Base-by-base conservation (phyloP, 2,329 filamentous ascomycete genomes). In the Xylariaceae sp. region DNA sequence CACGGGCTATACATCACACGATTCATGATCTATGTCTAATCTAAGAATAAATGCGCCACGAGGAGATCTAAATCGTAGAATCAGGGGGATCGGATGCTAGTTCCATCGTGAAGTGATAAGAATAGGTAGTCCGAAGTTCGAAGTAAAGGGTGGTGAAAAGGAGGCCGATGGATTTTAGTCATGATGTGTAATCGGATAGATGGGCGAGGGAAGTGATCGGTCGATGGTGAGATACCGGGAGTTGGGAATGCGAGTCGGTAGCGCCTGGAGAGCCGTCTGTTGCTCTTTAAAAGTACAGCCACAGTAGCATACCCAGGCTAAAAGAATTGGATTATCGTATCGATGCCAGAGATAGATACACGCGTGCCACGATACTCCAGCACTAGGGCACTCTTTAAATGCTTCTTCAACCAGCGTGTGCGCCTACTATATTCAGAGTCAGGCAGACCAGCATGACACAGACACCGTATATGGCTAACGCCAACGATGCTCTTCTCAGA, bases 371-470 rank as follows among this genome's bases (percentile, higher is more conserved):
- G 37, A 42, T 8, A 42, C 11, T 3, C 23, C 23, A 30, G 37
- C 8, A 42, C 8, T 42, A 11, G 37, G 9, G 37, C 11, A 13
- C 11, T 42, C 37, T 47, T 51, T 47, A 39, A n/a, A 53, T 39
- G 6, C 30, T 51, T 30, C 47, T 65, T 35, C 37, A 90, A 75
- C 88, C 84, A 58, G 81, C 80, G 57, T 80, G 82, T 54, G 84
- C 80, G 68, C 94, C 92, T 68, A 96, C 89, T 11, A 89, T 86
- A 72, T 97, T 97, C 71, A 92, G 91, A 49, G 84, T 77, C 67
- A 99, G 76, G 72, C 92, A 97, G 52, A 93, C 87, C 34, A 90
- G 77, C 94, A 99, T 97, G 56, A 99, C 92, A 53, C 89, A 76
- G 7, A 90, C 66, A 17, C 94, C 94, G 71, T 99, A 99, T 7